Evolutionary conservation across 2,329 filamentous ascomycete genomes (phyloP), one percentile per base, ranked within the genome.

Genomic region (Fusarium musae): DNA sequence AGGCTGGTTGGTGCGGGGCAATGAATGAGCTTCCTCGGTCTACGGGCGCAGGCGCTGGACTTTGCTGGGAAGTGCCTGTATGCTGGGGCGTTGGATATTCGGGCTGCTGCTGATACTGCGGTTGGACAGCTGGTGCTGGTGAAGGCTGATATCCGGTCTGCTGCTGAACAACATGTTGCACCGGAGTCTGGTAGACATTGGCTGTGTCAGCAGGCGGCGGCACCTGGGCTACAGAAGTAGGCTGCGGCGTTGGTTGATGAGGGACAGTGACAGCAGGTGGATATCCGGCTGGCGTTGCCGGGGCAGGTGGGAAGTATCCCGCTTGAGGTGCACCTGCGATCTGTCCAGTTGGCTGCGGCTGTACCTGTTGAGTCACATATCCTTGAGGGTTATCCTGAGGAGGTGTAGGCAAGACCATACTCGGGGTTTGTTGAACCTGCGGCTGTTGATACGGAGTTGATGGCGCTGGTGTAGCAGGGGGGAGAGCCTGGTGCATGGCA

Each of bases 401-500:
- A 6, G 62, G 54, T 4, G 58, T 47, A 2, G 65, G 57, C 10
- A 62, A 9, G 0, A 34, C 5, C 10, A 28, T 15, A 9, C 11
- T 37, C 0, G 42, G 7, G 3, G 44, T 23, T 13, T 59, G 58
- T 7, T 43, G 60, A 0, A 10, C 2, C 15, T 59, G 56, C 2
- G 40, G 44, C 1, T 49, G 53, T 17, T 66, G 63, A 21, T 53
- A 58, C 1, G 47, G n/a, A 15, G 43, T 12, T 0, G 40, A 13
- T 0, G 43, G 6, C 1, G 21, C 26, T 9, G 63, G n/a, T 2
- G 50, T 54, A 3, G 54, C 21, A 1, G 23, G 21, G 19, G 74
- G 75, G 9, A 77, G 75, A 10, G 75, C 70, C 1, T 64, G 52
- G 13, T 54, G 59, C 40, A 77, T 63, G 1, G 68, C 46, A 2